Base-by-base conservation (phyloP, 2,329 filamentous ascomycete genomes). In the Didymella lethalis region DNA sequence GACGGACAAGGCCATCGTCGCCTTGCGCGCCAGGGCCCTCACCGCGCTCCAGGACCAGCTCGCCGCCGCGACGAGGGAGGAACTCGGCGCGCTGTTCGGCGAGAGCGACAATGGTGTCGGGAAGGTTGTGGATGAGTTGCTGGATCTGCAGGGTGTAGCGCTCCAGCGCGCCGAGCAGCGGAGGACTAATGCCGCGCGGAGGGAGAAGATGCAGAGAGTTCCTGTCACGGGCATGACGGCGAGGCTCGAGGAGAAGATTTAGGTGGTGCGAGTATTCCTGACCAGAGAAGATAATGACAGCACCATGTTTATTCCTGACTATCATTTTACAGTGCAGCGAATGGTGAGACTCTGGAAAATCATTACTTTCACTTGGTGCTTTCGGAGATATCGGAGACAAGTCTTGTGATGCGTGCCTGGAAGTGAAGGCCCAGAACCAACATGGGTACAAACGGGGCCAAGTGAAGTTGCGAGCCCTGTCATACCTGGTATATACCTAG, bases 11-110 rank as follows among this genome's bases (percentile, higher is more conserved):
- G 63, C 71, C 4, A 44, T 78, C n/a, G 56, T 48, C 2, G 64
- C 70, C 4, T 59, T 81, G 43, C 72, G 75, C 44, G 54, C 61
- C 6, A 77, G 74, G 44, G 78, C 80, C 11, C 52, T 82, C 28
- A 61, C 67, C 4, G 71, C 75, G 32, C 66, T 83, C 2, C 78
- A 81, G 54, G 64, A 73, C 29, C 77, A 82, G 65, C 71, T 83
- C 12, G 76, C 74, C 1, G 53, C 65, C 4, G 71, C 72, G 25
- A 77, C 76, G 1, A 73, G 69, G 57, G 52, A 54, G 4, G 75
- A 80, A n/a, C 65, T 81, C 12, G 60, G 72, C 45, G 50, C 53
- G 2, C 28, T 76, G 25, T 72, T 69, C 50, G 57, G 55, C 1
- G 68, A 63, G 16, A 66, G 61, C 29, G 54, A 69, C n/a, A 59